Evolutionary conservation across 345 rosid genomes (phyloP), one percentile per base, ranked within the genome.

Genomic region (Odontarrhena argentea): DNA sequence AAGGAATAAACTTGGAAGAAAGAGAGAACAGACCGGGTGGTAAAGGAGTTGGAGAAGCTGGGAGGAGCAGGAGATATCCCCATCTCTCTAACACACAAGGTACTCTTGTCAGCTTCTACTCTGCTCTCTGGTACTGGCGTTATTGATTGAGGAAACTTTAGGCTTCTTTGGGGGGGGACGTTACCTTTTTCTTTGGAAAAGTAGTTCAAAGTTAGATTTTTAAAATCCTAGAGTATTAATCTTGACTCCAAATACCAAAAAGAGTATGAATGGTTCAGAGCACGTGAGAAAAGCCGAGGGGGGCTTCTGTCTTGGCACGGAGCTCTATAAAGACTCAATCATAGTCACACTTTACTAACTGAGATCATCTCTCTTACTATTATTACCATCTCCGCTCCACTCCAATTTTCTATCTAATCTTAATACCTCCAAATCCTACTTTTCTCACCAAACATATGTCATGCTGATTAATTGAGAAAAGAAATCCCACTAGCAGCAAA

Each of bases 11-110:
- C 8, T 60, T 45, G 9, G 42, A 38, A 26, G 8, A 26, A 53
- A 68, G 49, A 50, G 61, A 53, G 12, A 59, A 36, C n/a, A 47
- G 74, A 87, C 89, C 89, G 81, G 56, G 85, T 83, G 60, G 87
- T 48, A 7, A 69, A 60, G 47, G 74, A 52, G 28, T 28, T 52
- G 55, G 74, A 75, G 82, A 81, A 83, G 70, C 78, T 49, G 70
- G 75, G 75, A 69, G 74, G 77, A 74, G 58, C 15, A 43, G 49
- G 12, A 32, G 36, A 32, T 32, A 32, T 32, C 36, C 36, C 36
- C 36, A 32, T 32, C 36, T 28, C 32, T 28, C 32, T 28, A 28
- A 3, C 32, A 28, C 4, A 28, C 4, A 28, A 28, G 32, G 4
- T 28, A 28, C 32, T 28, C 45, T 55, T 18, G 15, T 55, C 60